phyloP scores from a whole-genome alignment of 805 yeast genomes.

The Ogataea trehaloabstinens region DNA sequence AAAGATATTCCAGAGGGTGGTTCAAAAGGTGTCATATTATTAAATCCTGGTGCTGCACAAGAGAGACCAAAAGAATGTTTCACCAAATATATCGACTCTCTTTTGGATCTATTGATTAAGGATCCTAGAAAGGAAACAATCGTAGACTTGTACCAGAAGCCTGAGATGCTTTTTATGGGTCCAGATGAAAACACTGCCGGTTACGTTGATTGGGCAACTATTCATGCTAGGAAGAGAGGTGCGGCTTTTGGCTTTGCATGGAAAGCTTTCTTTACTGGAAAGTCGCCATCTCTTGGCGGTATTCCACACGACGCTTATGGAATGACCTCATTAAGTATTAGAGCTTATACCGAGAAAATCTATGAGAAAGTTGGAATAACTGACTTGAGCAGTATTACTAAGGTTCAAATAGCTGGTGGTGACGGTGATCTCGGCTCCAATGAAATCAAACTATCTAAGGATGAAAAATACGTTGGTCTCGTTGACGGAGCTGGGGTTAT shows the following conservation, averaged over 20 bases:
- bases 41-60: slow-evolving; percentile 70
- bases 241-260: slow-evolving; percentile 78
- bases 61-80: slow-evolving; percentile 80
- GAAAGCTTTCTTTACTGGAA: slow-evolving; percentile 98
- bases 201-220: slow-evolving; percentile 95
- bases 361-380: slow-evolving; percentile 71
- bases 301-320: slow-evolving; percentile 98
- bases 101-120: slow-evolving; percentile 78
- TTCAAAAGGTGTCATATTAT: slow-evolving; percentile 91
- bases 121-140: slow-evolving; percentile 73
- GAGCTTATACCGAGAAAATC: slow-evolving; percentile 85
- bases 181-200: slow-evolving; percentile 99
- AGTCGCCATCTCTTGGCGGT: slow-evolving; percentile 89
- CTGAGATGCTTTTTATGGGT: slow-evolving; percentile 93
- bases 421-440: slow-evolving; percentile 98
- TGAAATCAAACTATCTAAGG: slow-evolving; percentile 82
- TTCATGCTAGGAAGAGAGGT: slow-evolving; percentile 87
- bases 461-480: slow-evolving; percentile 81
- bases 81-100: slow-evolving; percentile 88
- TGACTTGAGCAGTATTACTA: slow-evolving; percentile 56
- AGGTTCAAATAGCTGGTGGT: slow-evolving; percentile 98
- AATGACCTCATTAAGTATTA: slow-evolving; percentile 93
- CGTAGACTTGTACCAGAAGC: slow-evolving; percentile 78
- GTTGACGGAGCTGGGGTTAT: slow-evolving; percentile 97
- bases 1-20: slow-evolving; percentile 99